phyloP scores from a whole-genome alignment of 2,329 filamentous ascomycete species.

The Aspergillus niger region DNA sequence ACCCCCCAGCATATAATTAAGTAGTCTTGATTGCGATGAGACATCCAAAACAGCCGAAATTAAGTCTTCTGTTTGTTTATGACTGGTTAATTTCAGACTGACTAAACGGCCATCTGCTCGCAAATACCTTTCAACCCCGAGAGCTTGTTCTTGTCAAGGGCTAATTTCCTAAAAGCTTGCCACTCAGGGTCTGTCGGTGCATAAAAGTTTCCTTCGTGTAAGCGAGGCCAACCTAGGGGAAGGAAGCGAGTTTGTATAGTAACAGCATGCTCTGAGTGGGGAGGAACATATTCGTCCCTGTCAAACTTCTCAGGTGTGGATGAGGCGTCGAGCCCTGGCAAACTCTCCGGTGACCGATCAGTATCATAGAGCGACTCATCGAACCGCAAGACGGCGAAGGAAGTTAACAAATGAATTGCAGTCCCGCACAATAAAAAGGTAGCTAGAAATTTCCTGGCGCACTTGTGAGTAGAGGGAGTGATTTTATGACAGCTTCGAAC shows the following conservation, averaged over 20 bases:
- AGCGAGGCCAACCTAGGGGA: constrained; percentile 58
- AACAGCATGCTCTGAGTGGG: constrained; percentile 28
- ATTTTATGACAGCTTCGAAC: not conserved
- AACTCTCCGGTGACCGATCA: constrained; percentile 17
- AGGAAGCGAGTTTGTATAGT: constrained; percentile 58
- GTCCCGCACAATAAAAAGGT: constrained; percentile 35
- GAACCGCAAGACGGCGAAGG: constrained; percentile 34
- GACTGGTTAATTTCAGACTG: constrained; percentile 4
- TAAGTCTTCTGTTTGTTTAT: constrained; percentile 47
- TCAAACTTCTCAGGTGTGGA: not conserved
- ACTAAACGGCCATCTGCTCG: constrained; percentile 17
- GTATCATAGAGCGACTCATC: constrained; percentile 29
- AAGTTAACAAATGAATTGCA: constrained; percentile 38
- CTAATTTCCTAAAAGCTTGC: constrained; percentile 62
- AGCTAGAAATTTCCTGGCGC: constrained; percentile 31
- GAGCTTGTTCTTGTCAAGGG: constrained; percentile 54
- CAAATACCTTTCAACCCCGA: constrained; percentile 49
- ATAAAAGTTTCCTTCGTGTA: constrained; percentile 35
- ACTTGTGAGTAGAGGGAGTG: not conserved
- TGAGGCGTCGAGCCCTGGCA: not conserved
- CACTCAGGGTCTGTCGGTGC: constrained; percentile 61
- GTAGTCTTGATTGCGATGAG: constrained; percentile 47
- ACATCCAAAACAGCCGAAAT: constrained; percentile 46
- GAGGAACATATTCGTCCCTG: not conserved
- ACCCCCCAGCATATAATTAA: constrained; percentile 52